Conservation (phyloP, 1,284 basidiomycete genomes). For the Inonotus hispidus region DNA sequence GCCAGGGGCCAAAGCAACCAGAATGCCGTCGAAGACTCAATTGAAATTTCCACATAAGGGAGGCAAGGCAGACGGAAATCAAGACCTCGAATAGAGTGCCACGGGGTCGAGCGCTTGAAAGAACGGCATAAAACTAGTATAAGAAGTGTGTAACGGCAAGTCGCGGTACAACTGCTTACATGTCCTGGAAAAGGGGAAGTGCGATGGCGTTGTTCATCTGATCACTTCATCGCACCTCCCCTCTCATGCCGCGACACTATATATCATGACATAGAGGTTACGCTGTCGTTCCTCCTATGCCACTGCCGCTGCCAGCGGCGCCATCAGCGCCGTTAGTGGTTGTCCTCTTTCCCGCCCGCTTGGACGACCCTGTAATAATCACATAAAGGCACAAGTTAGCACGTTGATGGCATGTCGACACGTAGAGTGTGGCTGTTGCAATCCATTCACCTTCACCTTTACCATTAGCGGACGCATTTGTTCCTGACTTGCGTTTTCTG, state of each 20-base stretch:
- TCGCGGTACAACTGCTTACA: slow-evolving; percentile 1
- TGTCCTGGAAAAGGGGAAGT: slow-evolving; percentile 14
- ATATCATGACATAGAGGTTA: slow-evolving; percentile 10
- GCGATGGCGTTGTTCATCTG: background rate
- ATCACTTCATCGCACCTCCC: background rate
- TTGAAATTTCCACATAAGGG: background rate
- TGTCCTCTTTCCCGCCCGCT: slow-evolving; percentile 5
- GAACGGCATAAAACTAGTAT: background rate
- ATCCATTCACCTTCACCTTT: slow-evolving; percentile 3
- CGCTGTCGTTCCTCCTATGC: background rate
- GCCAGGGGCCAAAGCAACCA: background rate
- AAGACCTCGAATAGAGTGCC: background rate
- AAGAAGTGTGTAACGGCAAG: background rate
- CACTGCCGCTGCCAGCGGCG: background rate
- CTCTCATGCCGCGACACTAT: slow-evolving; percentile 1
- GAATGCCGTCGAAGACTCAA: background rate
- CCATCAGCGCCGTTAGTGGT: background rate
- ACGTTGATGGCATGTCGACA: background rate
- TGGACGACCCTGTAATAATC: background rate
- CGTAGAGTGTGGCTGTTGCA: background rate
- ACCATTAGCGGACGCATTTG: background rate
- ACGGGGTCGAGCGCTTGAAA: background rate
- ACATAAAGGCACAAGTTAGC: background rate
- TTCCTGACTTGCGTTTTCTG: slow-evolving; percentile 7
- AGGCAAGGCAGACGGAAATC: background rate